Evolutionary conservation across 164 flowering plant genomes (phyloP).

Genomic region (Tinospora cordifolia): DNA sequence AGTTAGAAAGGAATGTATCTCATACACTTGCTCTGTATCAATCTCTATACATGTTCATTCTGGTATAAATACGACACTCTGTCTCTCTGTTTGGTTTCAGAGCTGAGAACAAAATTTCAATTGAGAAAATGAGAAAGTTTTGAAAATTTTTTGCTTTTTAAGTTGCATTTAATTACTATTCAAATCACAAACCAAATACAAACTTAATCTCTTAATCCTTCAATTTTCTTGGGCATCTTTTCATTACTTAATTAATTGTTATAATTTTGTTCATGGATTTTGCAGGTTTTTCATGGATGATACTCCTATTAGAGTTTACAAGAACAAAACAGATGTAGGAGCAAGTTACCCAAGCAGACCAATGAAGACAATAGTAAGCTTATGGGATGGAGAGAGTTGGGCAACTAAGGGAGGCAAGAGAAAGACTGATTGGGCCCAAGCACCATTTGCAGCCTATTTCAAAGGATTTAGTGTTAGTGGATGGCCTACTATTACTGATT

Average conservation of each 20-base stretch:
- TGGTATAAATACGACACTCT: too few relatives aligned
- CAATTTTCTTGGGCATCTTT: not conserved
- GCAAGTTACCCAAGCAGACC: slow-evolving; percentile 45
- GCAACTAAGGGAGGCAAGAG: slow-evolving; percentile 59
- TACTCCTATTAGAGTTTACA: slow-evolving; percentile 57
- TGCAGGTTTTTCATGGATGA: slow-evolving; percentile 58
- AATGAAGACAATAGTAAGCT: slow-evolving; percentile 43
- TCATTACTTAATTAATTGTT: not conserved
- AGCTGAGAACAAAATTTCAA: too few relatives aligned
- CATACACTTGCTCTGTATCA: too few relatives aligned
- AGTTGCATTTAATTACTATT: too few relatives aligned
- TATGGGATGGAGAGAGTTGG: slow-evolving; percentile 70
- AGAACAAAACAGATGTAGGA: slow-evolving; percentile 39
- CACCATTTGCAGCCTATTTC: slow-evolving; percentile 53
- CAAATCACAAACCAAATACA: too few relatives aligned
- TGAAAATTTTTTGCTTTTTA: too few relatives aligned
- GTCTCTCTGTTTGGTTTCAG: too few relatives aligned
- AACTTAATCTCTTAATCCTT: not conserved
- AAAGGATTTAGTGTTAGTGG: slow-evolving; percentile 37
- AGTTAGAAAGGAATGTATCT: too few relatives aligned
- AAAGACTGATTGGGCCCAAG: slow-evolving; percentile 42
- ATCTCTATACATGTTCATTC: too few relatives aligned
- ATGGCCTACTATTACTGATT: slow-evolving; percentile 24
- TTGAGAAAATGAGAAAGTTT: too few relatives aligned
- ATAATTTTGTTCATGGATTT: not conserved